phyloP scores from a whole-genome alignment of 2,329 filamentous ascomycete species.

The Nigrospora sphaerica region DNA sequence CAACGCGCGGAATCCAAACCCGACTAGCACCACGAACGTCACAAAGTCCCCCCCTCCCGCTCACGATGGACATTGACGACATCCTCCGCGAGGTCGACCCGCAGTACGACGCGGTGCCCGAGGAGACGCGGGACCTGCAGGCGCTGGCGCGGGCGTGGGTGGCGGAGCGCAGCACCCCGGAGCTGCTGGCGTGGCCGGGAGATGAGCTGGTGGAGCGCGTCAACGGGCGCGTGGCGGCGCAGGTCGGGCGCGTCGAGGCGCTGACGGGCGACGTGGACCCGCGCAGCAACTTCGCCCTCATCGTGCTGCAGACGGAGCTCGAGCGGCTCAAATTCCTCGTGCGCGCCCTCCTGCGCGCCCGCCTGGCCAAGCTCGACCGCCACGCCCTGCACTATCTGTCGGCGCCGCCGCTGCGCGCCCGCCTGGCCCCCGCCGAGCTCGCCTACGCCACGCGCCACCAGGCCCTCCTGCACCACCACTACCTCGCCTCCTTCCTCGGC shows the following conservation, averaged over 20 bases:
- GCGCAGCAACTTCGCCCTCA: slow-evolving; percentile 85
- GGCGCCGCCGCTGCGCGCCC: slow-evolving; percentile 41
- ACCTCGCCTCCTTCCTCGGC: slow-evolving; percentile 74
- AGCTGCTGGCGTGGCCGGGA: slow-evolving; percentile 72
- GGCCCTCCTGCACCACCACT: slow-evolving; percentile 76
- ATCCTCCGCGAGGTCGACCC: slow-evolving; percentile 70
- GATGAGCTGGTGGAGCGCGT: slow-evolving; percentile 75
- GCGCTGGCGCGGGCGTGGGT: slow-evolving; percentile 88
- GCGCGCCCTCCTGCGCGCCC: slow-evolving; percentile 70
- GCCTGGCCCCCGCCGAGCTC: slow-evolving; percentile 71
- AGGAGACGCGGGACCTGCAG: slow-evolving; percentile 70
- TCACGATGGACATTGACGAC: slow-evolving; percentile 69
- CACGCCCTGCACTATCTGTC: slow-evolving; percentile 69
- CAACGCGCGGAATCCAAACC: no score
- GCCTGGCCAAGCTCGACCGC: slow-evolving; percentile 85
- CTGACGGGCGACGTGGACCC: slow-evolving; percentile 83
- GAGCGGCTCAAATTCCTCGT: slow-evolving; percentile 91
- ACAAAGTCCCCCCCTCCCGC: no score
- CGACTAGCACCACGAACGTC: no score
- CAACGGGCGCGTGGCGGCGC: slow-evolving; percentile 61
- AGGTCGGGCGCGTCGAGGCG: slow-evolving; percentile 66
- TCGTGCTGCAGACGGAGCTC: slow-evolving; percentile 92
- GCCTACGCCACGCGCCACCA: slow-evolving; percentile 83
- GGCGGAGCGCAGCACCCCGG: slow-evolving; percentile 81
- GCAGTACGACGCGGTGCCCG: slow-evolving; percentile 42